These are phyloP conservation scores for Mortierella polycephala DNA, from an alignment of 371 early-diverging fungal species.

Conservation along the genomic window DNA sequence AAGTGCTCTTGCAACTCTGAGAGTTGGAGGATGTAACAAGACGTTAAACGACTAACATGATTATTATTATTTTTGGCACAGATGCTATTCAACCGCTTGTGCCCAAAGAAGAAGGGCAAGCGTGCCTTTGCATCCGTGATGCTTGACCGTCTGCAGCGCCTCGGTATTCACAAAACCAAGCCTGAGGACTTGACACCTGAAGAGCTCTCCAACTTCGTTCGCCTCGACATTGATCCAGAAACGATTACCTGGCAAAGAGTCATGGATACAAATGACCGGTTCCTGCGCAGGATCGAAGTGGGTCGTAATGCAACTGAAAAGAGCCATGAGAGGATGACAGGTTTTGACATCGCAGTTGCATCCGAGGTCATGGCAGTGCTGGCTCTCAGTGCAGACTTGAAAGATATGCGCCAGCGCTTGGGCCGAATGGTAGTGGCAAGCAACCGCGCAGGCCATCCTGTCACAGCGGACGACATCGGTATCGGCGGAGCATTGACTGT, in stretches of 20 bases:
- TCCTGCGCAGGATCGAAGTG: slow-evolving; percentile 89
- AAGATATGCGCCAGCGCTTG: slow-evolving; percentile 92
- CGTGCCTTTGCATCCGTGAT: slow-evolving; percentile 86
- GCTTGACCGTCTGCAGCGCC: slow-evolving; percentile 81
- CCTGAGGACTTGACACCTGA: slow-evolving; percentile 84
- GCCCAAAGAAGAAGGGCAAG: slow-evolving; percentile 87
- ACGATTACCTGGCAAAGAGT: slow-evolving; percentile 97
- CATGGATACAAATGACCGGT: slow-evolving; percentile 95
- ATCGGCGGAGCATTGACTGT: slow-evolving; percentile 95
- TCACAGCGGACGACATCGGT: slow-evolving; percentile 96
- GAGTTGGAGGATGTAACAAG: too few relatives aligned
- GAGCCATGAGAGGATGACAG: slow-evolving; percentile 87
- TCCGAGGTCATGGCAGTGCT: slow-evolving; percentile 98
- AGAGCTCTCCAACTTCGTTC: slow-evolving; percentile 81
- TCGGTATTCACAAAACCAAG: slow-evolving; percentile 85
- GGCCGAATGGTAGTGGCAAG: slow-evolving; percentile 95
- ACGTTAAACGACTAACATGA: too few relatives aligned
- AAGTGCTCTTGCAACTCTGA: too few relatives aligned
- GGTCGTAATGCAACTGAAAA: slow-evolving; percentile 90
- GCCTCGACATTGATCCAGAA: slow-evolving; percentile 91
- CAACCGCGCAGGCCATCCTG: slow-evolving; percentile 82
- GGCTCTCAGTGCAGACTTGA: slow-evolving; percentile 87
- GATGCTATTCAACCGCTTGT: slow-evolving; percentile 90
- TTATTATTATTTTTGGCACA: slow-evolving; percentile 1
- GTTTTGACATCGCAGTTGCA: slow-evolving; percentile 97